These are phyloP conservation scores for Thalassiosira hispida DNA, from an alignment of 352 stramenopile genomes.

Conservation along the genomic window DNA sequence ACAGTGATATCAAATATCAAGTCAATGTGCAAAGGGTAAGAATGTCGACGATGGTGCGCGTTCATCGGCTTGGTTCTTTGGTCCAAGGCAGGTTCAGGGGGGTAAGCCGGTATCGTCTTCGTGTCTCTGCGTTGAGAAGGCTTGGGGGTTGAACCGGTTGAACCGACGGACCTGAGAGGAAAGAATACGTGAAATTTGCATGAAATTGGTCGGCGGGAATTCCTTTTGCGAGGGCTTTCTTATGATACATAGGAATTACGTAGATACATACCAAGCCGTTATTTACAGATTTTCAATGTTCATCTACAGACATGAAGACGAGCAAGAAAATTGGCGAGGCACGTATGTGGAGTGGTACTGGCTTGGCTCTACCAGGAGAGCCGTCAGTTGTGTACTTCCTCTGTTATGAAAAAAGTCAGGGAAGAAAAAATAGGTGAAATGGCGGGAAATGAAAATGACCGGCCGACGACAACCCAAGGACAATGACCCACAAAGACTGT, in stretches of 20 bases:
- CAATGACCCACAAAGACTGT: no score
- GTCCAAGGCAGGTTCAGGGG: no score
- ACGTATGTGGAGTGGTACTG: not conserved
- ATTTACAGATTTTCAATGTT: not conserved
- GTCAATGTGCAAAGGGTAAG: no score
- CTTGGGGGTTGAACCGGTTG: no score
- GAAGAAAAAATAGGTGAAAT: no score
- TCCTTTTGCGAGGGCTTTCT: not conserved
- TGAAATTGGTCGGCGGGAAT: not conserved
- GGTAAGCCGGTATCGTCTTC: no score
- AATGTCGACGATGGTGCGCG: not conserved
- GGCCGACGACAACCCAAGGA: no score
- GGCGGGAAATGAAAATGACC: no score
- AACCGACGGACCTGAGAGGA: not conserved
- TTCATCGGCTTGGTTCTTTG: not conserved
- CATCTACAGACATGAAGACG: not conserved
- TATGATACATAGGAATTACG: not conserved
- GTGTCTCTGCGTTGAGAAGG: no score
- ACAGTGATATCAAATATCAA: no score
- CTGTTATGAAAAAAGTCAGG: not conserved
- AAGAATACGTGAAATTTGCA: not conserved
- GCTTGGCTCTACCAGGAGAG: not conserved
- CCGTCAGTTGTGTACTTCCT: not conserved
- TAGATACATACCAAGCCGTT: not conserved
- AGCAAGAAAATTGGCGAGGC: not conserved